Conservation (phyloP, 345 rosid genomes). For the Mangifera indica region DNA sequence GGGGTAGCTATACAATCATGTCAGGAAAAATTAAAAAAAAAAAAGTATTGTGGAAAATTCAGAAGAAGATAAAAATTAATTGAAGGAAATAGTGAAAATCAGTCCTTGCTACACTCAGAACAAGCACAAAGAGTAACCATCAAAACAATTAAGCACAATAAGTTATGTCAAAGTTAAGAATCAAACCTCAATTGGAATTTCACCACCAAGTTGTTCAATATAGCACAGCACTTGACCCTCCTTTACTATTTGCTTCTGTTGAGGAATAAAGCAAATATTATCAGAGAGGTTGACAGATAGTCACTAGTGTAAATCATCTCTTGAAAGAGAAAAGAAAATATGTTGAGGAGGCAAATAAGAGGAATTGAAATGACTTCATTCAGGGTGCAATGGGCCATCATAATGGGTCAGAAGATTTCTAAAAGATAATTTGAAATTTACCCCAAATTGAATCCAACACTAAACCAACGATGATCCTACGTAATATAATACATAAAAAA, state of each 20-base stretch:
- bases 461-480: not conserved
- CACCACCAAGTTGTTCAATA: constrained; percentile 82
- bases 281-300: constrained; percentile 20
- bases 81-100: not conserved
- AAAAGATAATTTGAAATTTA: not conserved
- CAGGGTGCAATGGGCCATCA: not conserved
- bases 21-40: not conserved
- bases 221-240: constrained; percentile 91
- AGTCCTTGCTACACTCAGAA: not conserved
- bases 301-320: not conserved
- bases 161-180: not conserved
- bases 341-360: not conserved
- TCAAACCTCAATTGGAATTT: constrained; percentile 73
- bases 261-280: constrained; percentile 16
- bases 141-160: not conserved
- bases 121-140: not conserved
- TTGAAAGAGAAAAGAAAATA: not conserved
- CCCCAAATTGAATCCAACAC: not conserved
- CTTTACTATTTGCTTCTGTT: constrained; percentile 81
- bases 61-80: not conserved
- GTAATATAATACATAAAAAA: not conserved
- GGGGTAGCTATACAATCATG: constrained; percentile 2
- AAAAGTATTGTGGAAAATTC: not conserved
- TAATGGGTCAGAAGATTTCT: not conserved
- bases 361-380: not conserved